phyloP scores from a whole-genome alignment of 495 filamentous ascomycete species.

The Tuber brumale region DNA sequence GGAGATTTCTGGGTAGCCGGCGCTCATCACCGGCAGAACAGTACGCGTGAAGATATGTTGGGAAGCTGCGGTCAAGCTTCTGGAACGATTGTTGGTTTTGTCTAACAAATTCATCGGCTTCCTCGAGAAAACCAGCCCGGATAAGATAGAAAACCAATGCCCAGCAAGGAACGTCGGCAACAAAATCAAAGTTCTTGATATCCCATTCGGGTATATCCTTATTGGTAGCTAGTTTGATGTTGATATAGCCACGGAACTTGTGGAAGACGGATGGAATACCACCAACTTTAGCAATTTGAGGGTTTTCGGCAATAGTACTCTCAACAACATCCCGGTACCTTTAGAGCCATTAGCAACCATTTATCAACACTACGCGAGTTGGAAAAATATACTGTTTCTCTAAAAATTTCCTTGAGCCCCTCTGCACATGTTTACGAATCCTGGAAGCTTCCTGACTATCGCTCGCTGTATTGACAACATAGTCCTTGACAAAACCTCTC shows the following conservation, averaged over 20 bases:
- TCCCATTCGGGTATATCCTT: slow-evolving; percentile 38
- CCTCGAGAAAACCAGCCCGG: slow-evolving; percentile 70
- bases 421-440: slow-evolving; percentile 37
- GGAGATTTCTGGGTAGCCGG: slow-evolving; percentile 65
- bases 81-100: slow-evolving; percentile 69
- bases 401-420: slow-evolving; percentile 37
- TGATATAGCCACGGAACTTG: slow-evolving; percentile 86
- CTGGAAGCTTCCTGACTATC: slow-evolving; percentile 33
- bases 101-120: slow-evolving; percentile 79
- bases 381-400: slow-evolving; percentile 35
- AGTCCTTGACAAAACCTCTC: slow-evolving; percentile 37
- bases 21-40: slow-evolving; percentile 60
- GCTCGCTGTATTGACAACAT: slow-evolving; percentile 31
- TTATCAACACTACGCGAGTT: neutral
- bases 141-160: slow-evolving; percentile 89
- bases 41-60: slow-evolving; percentile 79
- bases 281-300: slow-evolving; percentile 80
- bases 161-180: slow-evolving; percentile 57
- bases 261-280: slow-evolving; percentile 79
- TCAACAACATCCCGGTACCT: slow-evolving; percentile 67
- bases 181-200: slow-evolving; percentile 37
- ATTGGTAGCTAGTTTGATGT: slow-evolving; percentile 35
- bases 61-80: slow-evolving; percentile 82
- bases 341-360: slow-evolving; percentile 13
- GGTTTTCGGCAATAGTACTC: slow-evolving; percentile 67